Evolutionary conservation across 371 early-diverging fungal genomes (phyloP), one percentile per base, ranked within the genome.

Genomic region (Rhizopus delemar): DNA sequence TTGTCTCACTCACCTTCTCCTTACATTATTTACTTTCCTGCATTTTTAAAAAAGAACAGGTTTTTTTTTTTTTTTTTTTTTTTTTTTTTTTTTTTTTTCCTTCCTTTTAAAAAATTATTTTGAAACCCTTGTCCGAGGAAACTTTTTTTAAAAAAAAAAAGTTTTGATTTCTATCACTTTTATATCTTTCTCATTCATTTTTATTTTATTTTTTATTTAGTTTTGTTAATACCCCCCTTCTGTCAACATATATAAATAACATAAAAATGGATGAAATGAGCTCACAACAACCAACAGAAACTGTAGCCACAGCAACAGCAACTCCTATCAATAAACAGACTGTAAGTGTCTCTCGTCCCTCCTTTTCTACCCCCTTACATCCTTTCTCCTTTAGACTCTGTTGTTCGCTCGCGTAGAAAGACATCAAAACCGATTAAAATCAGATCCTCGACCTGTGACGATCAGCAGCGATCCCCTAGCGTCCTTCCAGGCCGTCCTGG

Each of bases 181-280:
- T 48, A 29, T 39, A 55, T 50, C 53, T 53, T 38, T 46, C 36
- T 48, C 49, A 28, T 56, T 50, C 32, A 29, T 11, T 41, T 51
- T 55, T 32, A 28, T 45, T 45, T 39, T 39, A 39, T 39, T 39
- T 39, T 39, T 9, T 39, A 39, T 2, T 39, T 9, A 12, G 9
- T 39, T 39, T 39, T 12, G 8, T 39, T 39, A 7, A 39, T 9
- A 39, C 8, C 39, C 12, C 39, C 39, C 12, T 39, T 39, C 12
- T 39, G 12, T 39, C 12, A 39, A 43, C 13, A 9, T 7, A 39
- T 39, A 39, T 39, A 7, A 39, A 39, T 12, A 9, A 39, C 12
- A 39, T 39, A 39, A 43, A 43, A 11, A 43, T 43, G 43, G n/a
- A 15, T n/a, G 43, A 43, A 43, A 43, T 15, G n/a, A 15, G 5